Base-by-base conservation (phyloP, 2,329 filamentous ascomycete species). In the Erysiphe pulchra region DNA sequence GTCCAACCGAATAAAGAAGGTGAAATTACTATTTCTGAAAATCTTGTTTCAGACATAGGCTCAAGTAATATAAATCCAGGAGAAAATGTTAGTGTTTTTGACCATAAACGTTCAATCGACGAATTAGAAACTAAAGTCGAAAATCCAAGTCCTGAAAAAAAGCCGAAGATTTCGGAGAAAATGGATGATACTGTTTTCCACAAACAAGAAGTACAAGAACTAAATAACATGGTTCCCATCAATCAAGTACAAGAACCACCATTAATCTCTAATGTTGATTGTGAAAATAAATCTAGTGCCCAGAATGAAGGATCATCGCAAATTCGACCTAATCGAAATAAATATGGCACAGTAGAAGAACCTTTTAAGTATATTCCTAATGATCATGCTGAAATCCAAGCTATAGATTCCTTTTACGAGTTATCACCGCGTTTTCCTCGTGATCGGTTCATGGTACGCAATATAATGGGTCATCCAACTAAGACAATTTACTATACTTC, bases 401-500 rank as follows among this genome's bases (percentile, higher is more conserved):
- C 70, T 46, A 87, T 98, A 56, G 79, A 77, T 55, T 61, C 71
- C 2, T 95, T 95, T 64, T 98, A 95, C 65, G 69, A 79, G 45
- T 68, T 95, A 50, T 86, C 83, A 0, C 61, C 75, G 0, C 77
- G 79, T 42, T 98, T 98, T 66, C 90, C 90, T 0, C 70, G 77
- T 18, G 81, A 92, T 60, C 77, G 87, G 47, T 98, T 90, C 66
- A 82, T 98, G 77, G 90, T 98, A 45, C 81, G 90, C 55, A 98
- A 98, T 63, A 82, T 82, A 24, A 71, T 78, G 50, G 90, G 85
- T 42, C 75, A 84, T 57, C 84, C 87, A 0, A 77, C 82, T 45
- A 92, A 93, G 66, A 90, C 86, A 28, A 87, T 98, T 54, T 98
- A 98, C 69, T 98, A 95, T 67, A 92, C 85, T 11, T 86, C 80